Evolutionary conservation across 139 green algal species (phyloP).

Genomic region (Chlamydomonas sphaeroides): DNA sequence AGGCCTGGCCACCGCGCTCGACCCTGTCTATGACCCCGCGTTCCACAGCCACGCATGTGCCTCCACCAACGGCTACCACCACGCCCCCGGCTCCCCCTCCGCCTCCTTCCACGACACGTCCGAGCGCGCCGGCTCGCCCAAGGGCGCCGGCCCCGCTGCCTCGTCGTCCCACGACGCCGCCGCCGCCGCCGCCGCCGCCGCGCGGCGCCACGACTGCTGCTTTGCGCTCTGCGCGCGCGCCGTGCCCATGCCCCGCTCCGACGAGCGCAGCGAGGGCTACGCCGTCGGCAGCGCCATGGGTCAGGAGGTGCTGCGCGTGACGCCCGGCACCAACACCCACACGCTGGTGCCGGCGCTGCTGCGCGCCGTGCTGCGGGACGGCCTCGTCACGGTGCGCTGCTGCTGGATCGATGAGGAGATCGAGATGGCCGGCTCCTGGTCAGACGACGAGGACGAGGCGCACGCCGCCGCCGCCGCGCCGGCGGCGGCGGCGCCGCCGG

Average conservation of each 20-base stretch:
- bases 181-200: not conserved
- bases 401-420: constrained; percentile 29
- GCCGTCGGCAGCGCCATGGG: constrained; percentile 1
- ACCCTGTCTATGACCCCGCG: constrained; percentile 23
- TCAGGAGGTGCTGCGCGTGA: constrained; percentile 29
- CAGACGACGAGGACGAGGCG: not conserved
- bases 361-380: constrained; percentile 20
- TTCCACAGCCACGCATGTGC: not conserved
- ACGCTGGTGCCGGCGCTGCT: constrained; percentile 27
- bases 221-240: constrained; percentile 15
- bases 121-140: no score
- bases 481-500: no score
- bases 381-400: constrained; percentile 10
- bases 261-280: not conserved
- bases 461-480: no score
- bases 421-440: not conserved
- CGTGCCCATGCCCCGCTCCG: constrained; percentile 12
- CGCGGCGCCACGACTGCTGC: not conserved
- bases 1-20: constrained; percentile 32
- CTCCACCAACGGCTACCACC: not conserved
- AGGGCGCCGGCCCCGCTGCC: no score
- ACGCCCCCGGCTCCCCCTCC: no score
- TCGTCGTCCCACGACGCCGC: not conserved
- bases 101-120: no score
- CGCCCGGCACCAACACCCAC: not conserved